A percentile compares a stretch with the other conserved stretches of the same genome.
phyloP scores from a whole-genome alignment of 2,329 filamentous ascomycete species.

The Aureobasidium sp. region DNA sequence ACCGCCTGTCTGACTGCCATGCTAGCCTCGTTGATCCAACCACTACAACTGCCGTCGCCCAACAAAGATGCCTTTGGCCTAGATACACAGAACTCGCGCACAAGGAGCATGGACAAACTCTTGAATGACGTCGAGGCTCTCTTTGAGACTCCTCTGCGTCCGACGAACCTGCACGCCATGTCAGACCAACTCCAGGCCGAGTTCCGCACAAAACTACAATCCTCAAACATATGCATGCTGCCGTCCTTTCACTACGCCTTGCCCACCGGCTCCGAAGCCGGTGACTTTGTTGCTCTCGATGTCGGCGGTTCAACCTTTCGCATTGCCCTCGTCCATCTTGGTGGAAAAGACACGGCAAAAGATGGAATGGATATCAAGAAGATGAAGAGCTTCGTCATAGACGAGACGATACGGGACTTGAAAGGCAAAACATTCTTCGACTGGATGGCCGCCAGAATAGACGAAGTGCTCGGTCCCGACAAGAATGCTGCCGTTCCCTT shows the following conservation, averaged over 20 bases:
- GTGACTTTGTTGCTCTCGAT: conserved; percentile 56
- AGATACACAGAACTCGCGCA: conserved; percentile 1
- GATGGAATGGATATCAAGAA: conserved; percentile 46
- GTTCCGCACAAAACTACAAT: conserved; percentile 48
- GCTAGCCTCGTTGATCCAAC: conserved; percentile 17
- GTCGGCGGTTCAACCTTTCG: conserved; percentile 62
- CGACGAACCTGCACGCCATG: conserved; percentile 37
- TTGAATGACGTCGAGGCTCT: conserved; percentile 36
- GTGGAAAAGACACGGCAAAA: conserved; percentile 32
- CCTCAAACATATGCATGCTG: conserved; percentile 56
- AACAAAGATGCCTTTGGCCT: conserved; percentile 11
- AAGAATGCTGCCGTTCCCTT: conserved; percentile 33
- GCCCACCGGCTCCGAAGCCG: conserved; percentile 52
- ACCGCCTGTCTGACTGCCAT: conserved; percentile 19
- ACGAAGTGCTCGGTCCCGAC: conserved; percentile 44
- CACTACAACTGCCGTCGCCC: background rate
- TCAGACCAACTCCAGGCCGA: conserved; percentile 43
- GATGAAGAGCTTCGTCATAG: conserved; percentile 50
- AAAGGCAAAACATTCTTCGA: conserved; percentile 55
- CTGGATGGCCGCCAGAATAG: conserved; percentile 58
- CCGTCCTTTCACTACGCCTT: conserved; percentile 58
- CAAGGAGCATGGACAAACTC: conserved; percentile 41
- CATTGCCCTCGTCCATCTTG: conserved; percentile 53
- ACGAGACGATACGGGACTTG: conserved; percentile 48
- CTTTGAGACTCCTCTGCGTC: conserved; percentile 39